Percentiles rank a stretch among this genome's conserved stretches.
Conservation (phyloP, 306 rosid genomes). For the Ochetophila trinervis region DNA sequence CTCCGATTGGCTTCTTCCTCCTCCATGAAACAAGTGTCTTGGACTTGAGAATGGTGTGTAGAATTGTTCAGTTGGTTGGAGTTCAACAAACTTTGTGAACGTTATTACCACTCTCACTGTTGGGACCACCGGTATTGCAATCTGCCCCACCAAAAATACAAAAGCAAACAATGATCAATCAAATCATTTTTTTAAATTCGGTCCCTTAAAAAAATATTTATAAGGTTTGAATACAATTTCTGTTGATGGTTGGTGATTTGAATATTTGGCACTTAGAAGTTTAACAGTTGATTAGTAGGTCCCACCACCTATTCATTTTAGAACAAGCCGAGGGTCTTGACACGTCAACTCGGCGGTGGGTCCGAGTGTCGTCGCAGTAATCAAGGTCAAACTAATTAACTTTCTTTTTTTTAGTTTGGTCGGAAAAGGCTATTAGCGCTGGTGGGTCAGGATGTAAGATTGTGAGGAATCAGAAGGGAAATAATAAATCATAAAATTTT, state of each 20-base stretch:
- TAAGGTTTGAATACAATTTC: not conserved
- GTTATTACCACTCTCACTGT: slow-evolving; percentile 95
- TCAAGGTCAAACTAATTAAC: slow-evolving; percentile 13
- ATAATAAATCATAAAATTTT: not conserved
- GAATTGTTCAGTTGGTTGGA: slow-evolving; percentile 69
- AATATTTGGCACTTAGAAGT: not conserved
- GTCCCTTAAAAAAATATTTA: too few species aligned
- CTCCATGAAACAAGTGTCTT: slow-evolving; percentile 42
- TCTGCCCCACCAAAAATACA: slow-evolving; percentile 38
- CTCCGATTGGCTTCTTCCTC: slow-evolving; percentile 34
- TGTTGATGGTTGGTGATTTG: not conserved
- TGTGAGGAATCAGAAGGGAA: slow-evolving; percentile 7
- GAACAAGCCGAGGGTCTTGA: not conserved
- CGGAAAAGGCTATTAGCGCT: not conserved
- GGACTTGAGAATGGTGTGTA: slow-evolving; percentile 90
- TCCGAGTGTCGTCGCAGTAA: slow-evolving; percentile 1
- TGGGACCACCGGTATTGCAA: slow-evolving; percentile 94
- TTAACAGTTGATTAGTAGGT: not conserved
- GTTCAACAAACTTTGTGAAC: slow-evolving; percentile 88
- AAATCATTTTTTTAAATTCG: not conserved
- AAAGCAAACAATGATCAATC: slow-evolving; percentile 11
- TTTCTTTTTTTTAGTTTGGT: not conserved
- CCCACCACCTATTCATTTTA: not conserved
- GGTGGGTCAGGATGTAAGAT: slow-evolving; percentile 8
- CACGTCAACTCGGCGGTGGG: not conserved